Percentiles rank a stretch among this genome's conserved stretches.
These are phyloP conservation scores for Prunus salicina DNA, from an alignment of 306 rosid species.

Conservation along the genomic window DNA sequence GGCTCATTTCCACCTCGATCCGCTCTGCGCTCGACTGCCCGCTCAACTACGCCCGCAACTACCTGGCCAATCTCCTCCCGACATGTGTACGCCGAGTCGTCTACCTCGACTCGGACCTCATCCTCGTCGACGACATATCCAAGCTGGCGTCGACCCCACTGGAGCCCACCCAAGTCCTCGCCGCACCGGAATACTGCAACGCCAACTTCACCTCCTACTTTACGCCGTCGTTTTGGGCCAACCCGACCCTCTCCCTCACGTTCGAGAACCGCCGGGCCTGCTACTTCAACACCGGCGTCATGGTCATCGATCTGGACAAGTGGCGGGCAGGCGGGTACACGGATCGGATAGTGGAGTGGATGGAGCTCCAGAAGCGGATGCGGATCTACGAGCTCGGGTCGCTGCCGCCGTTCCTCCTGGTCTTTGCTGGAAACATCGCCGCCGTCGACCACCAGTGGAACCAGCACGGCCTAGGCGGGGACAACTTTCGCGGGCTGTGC, in stretches of 20 bases:
- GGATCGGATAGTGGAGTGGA: slow-evolving; percentile 77
- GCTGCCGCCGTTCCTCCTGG: slow-evolving; percentile 78
- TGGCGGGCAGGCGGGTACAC: slow-evolving; percentile 90
- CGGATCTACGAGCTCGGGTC: slow-evolving; percentile 96
- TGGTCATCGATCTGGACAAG: slow-evolving; percentile 76
- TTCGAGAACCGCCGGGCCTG: slow-evolving; percentile 72
- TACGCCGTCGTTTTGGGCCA: slow-evolving; percentile 86
- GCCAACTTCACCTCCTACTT: slow-evolving; percentile 82
- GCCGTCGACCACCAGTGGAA: slow-evolving; percentile 92
- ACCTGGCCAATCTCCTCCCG: slow-evolving; percentile 69
- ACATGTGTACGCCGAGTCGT: slow-evolving; percentile 49
- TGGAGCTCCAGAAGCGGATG: slow-evolving; percentile 96
- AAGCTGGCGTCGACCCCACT: slow-evolving; percentile 67
- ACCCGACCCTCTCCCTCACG: slow-evolving; percentile 65
- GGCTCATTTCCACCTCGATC: slow-evolving; percentile 84
- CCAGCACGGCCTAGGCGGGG: slow-evolving; percentile 98
- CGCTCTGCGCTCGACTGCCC: slow-evolving; percentile 90
- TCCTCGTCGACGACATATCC: slow-evolving; percentile 85
- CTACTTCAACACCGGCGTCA: slow-evolving; percentile 95
- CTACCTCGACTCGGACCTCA: slow-evolving; percentile 88
- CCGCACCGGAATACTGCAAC: slow-evolving; percentile 97
- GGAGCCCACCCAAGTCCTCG: slow-evolving; percentile 45
- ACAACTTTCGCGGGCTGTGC: slow-evolving; percentile 80
- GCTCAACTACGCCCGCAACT: slow-evolving; percentile 92
- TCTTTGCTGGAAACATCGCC: slow-evolving; percentile 75